Evolutionary conservation across 306 rosid genomes (phyloP), one percentile per base, ranked within the genome.

Genomic region (Ormosia emarginata): DNA sequence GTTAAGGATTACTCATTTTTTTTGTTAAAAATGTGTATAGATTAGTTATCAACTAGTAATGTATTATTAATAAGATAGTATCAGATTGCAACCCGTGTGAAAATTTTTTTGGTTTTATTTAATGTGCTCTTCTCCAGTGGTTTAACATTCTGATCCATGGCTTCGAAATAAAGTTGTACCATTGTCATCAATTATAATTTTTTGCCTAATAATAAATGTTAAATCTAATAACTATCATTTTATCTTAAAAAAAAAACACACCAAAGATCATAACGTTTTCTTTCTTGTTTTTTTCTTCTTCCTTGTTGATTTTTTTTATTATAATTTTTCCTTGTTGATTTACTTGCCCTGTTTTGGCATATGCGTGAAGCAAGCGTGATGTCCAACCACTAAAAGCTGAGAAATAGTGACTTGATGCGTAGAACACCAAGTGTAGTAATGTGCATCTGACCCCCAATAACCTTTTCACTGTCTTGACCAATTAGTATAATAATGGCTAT

Each of bases 301-400:
- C 2, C 49, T 36, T 53, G 5, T 11, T 57, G 40, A 58, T 79
- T 67, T 79, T 24, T 24, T 24, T 24, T 24, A 24, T 0, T 24
- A 24, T 24, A 24, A 24, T 24, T 24, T 24, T 43, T 47, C 2
- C 49, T 36, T 53, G 5, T 11, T 67, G 40, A 58, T 79, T 67
- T 79, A 67, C 18, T 47, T 57, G 58, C 0, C 68, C 61, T 36
- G 44, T 74, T 80, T 80, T 80, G 71, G 82, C 80, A 85, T 75
- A 76, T 41, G 85, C 88, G 79, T 85, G 85, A 83, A 86, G 82
- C 82, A 70, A 81, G 81, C 82, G 71, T 69, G 84, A 83, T 77
- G 81, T 61, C 65, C 37, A 73, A 79, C 80, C 80, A 71, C 80
- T 85, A 77, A 8, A 85, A 17, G 57, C 12, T 46, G 83, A 66